Conservation (phyloP, 345 rosid species). For the Turritis glabra region DNA sequence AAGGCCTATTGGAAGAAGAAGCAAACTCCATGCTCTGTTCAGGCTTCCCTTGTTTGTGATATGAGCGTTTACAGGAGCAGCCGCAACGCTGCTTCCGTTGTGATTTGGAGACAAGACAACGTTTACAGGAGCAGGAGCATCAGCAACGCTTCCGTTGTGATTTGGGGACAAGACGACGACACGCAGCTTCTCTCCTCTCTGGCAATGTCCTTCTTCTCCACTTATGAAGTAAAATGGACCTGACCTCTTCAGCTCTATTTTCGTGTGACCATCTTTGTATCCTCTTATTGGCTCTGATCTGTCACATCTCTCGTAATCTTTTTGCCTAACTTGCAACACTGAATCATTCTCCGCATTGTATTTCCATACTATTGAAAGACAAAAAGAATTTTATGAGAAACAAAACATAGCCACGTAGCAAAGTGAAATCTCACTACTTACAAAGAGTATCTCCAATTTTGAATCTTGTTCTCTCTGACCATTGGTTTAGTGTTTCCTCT, state of each 20-base stretch:
- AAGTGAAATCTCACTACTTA: constrained; percentile 14
- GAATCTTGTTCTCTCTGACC: constrained; percentile 41
- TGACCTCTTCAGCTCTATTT: constrained; percentile 49
- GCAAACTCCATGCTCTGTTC: constrained; percentile 1
- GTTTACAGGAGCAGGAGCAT: constrained; percentile 17
- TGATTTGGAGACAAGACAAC: constrained; percentile 47
- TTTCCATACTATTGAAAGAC: constrained; percentile 43
- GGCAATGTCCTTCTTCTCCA: constrained; percentile 61
- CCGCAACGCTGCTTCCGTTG: background rate
- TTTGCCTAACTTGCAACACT: constrained; percentile 50
- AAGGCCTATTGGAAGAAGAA: constrained; percentile 3
- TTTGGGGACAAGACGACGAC: constrained; percentile 51
- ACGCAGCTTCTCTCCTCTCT: constrained; percentile 58
- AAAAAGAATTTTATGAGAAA: background rate
- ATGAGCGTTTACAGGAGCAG: constrained; percentile 19
- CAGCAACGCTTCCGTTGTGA: constrained; percentile 11
- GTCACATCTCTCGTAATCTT: constrained; percentile 58
- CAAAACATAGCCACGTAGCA: constrained; percentile 13
- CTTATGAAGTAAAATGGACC: constrained; percentile 72
- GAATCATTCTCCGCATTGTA: constrained; percentile 59
- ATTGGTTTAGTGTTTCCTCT: constrained; percentile 24
- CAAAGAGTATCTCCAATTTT: constrained; percentile 37
- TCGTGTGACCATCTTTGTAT: constrained; percentile 65
- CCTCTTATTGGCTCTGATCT: constrained; percentile 55
- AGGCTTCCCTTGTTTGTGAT: constrained; percentile 15